Evolutionary conservation across 2,329 filamentous ascomycete genomes (phyloP).

Genomic region (Lachnum nothofagi): DNA sequence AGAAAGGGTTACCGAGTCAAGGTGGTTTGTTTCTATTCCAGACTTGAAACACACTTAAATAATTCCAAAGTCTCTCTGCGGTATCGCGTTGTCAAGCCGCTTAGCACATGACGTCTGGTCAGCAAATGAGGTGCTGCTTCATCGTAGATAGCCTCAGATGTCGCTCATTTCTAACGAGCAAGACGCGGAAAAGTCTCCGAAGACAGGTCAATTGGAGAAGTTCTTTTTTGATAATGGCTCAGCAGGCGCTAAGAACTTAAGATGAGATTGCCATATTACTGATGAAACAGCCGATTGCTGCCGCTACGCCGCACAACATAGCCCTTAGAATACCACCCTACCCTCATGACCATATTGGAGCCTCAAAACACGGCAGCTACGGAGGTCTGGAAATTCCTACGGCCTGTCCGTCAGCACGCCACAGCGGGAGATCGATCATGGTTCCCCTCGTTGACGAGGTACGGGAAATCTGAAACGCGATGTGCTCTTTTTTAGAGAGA

Average conservation of each 20-base stretch:
- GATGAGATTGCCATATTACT: neutral
- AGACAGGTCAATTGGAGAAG: neutral
- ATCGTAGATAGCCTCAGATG: neutral
- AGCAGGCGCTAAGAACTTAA: constrained; percentile 2
- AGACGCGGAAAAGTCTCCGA: neutral
- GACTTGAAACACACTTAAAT: neutral
- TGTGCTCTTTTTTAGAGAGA: neutral
- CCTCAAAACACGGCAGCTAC: too few relatives aligned
- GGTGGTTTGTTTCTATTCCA: neutral
- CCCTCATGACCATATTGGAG: neutral
- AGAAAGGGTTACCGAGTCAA: neutral
- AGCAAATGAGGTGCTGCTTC: neutral
- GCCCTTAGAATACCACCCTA: neutral
- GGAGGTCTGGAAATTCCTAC: too few relatives aligned
- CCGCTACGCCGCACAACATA: neutral
- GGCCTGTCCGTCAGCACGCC: too few relatives aligned
- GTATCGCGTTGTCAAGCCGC: neutral
- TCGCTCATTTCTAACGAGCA: neutral
- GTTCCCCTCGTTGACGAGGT: neutral
- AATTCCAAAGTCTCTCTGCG: too few relatives aligned
- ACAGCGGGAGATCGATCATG: neutral
- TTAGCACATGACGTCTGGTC: neutral
- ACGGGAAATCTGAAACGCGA: neutral
- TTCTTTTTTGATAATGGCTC: constrained; percentile 12
- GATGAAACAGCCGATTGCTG: neutral